Evolutionary conservation across 179 eudicot species (phyloP).

Genomic region (Corrigiola litoralis): DNA sequence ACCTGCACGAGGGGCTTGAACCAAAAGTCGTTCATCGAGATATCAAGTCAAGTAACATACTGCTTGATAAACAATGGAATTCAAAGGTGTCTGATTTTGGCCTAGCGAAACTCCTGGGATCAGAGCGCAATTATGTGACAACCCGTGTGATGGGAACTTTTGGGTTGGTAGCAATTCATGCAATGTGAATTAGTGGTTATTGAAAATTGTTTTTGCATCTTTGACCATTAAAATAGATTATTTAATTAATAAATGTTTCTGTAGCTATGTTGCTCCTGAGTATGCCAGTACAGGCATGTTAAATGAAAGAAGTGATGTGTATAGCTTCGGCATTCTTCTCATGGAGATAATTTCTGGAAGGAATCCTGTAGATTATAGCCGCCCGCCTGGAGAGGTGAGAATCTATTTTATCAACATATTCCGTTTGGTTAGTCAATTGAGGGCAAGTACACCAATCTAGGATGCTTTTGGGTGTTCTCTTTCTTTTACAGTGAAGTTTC

Average conservation of each 20-base stretch:
- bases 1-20: constrained; percentile 74
- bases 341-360: constrained; percentile 77
- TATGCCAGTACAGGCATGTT: constrained; percentile 79
- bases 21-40: constrained; percentile 76
- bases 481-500: too few species aligned
- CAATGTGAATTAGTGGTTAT: background rate
- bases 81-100: constrained; percentile 64
- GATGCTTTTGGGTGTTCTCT: background rate
- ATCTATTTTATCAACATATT: background rate
- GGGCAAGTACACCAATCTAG: background rate
- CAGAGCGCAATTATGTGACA: constrained; percentile 59
- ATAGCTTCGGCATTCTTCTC: constrained; percentile 66
- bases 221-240: background rate
- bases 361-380: constrained; percentile 64
- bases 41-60: constrained; percentile 59
- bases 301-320: constrained; percentile 67
- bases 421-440: background rate
- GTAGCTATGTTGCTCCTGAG: constrained; percentile 78
- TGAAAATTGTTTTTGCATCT: background rate
- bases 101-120: constrained; percentile 59
- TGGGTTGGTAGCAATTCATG: constrained; percentile 35
- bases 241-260: background rate
- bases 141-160: constrained; percentile 81
- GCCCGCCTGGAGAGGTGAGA: constrained; percentile 62
- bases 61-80: constrained; percentile 63